These are phyloP conservation scores for Wickerhamiella vanderwaltii DNA, from an alignment of 805 yeast genomes.

Conservation along the genomic window DNA sequence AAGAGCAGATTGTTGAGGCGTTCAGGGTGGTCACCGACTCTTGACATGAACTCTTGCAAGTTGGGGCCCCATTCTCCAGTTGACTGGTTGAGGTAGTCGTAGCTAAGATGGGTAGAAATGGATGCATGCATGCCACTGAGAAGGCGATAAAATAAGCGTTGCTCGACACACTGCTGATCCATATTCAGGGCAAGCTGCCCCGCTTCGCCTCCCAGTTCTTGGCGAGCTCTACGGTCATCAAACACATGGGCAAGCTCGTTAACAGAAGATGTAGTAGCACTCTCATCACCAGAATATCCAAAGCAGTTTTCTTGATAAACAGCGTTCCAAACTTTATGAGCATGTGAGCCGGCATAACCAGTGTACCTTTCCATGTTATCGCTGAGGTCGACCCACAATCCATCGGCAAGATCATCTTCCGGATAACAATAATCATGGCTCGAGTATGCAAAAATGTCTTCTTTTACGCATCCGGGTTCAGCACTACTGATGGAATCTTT, in stretches of 20 bases:
- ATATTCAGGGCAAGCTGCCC: conserved; percentile 28
- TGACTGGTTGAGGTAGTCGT: conserved; percentile 59
- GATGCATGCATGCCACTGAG: conserved; percentile 93
- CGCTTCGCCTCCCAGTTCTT: conserved; percentile 22
- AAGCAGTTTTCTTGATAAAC: conserved; percentile 89
- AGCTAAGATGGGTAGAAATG: conserved; percentile 82
- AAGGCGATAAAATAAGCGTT: conserved; percentile 74
- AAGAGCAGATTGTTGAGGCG: conserved; percentile 81
- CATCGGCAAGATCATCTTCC: conserved; percentile 29
- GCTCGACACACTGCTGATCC: conserved; percentile 62
- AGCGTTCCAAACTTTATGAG: conserved; percentile 84
- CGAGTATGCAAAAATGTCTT: conserved; percentile 16
- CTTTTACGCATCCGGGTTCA: conserved; percentile 18
- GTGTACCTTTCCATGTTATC: conserved; percentile 94
- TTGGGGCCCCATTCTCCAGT: conserved; percentile 80
- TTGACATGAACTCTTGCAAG: conserved; percentile 64
- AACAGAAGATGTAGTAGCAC: not conserved
- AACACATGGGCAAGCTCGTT: conserved; percentile 13
- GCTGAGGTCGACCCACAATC: conserved; percentile 69
- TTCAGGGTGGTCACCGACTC: conserved; percentile 85
- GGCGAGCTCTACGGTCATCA: conserved; percentile 20
- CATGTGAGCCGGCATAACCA: conserved; percentile 88
- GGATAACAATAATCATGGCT: conserved; percentile 30
- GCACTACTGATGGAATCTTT: conserved; percentile 26
- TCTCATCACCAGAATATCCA: conserved; percentile 30